Conservation (phyloP, 768 basidiomycete genomes). For the Macrolepiota albuminosa region DNA sequence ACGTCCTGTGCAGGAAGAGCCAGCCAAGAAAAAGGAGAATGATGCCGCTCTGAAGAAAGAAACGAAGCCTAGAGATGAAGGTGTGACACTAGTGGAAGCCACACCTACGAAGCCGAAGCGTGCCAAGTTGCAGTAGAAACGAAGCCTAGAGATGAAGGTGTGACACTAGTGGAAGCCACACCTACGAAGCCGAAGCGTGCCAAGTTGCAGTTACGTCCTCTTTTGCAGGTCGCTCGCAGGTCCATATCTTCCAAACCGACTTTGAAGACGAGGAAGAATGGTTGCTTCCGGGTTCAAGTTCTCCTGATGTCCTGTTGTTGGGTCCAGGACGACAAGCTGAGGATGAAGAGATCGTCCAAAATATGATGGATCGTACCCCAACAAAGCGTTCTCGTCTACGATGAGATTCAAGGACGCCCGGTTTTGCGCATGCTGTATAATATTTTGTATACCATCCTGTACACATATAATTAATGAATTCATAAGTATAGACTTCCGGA, state of each 20-base stretch:
- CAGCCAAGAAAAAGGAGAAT: conserved; percentile 8
- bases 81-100: conserved; percentile 47
- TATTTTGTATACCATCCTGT: not conserved
- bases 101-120: conserved; percentile 38
- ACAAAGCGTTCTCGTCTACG: conserved; percentile 12
- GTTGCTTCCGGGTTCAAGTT: conserved; percentile 38
- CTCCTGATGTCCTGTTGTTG: conserved; percentile 37
- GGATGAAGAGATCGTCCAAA: not conserved
- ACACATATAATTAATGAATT: not conserved
- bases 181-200: conserved; percentile 29
- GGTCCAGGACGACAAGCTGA: conserved; percentile 3
- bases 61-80: conserved; percentile 20
- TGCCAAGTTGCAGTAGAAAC: conserved; percentile 5
- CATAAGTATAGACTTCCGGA: not conserved
- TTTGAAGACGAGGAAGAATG: conserved; percentile 30
- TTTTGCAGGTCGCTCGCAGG: conserved; percentile 7
- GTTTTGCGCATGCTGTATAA: not conserved
- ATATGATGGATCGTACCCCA: conserved; percentile 8
- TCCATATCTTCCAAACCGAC: conserved; percentile 4
- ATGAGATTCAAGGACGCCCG: not conserved
- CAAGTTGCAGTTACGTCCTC: conserved; percentile 7
- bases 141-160: conserved; percentile 24
- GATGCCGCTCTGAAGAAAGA: conserved; percentile 2
- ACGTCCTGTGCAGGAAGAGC: conserved; percentile 14
- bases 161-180: conserved; percentile 51